Evolutionary conservation across 2,329 filamentous ascomycete species (phyloP).

Genomic region (Sordariomycetes sp.): DNA sequence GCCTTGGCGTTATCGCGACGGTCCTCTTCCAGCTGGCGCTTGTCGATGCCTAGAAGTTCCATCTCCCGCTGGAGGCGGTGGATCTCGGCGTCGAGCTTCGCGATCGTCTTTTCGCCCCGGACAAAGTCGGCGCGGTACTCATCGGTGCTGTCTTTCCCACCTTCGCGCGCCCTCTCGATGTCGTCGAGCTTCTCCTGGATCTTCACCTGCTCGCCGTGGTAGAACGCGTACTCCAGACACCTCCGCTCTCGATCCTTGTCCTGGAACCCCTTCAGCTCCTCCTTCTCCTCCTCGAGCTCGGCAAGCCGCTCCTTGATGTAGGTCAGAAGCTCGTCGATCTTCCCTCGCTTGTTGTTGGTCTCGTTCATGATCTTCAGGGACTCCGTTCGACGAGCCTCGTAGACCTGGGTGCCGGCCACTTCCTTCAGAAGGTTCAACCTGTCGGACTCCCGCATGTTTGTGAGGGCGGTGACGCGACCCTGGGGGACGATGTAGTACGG

Average conservation of each 20-base stretch:
- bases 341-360: constrained; percentile 84
- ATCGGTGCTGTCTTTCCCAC: constrained; percentile 74
- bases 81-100: constrained; percentile 65
- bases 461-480: constrained; percentile 86
- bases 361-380: constrained; percentile 95
- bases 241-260: constrained; percentile 87
- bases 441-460: constrained; percentile 97
- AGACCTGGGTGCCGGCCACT: constrained; percentile 95
- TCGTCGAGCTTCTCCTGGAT: constrained; percentile 66
- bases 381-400: constrained; percentile 82
- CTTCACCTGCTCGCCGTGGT: constrained; percentile 75
- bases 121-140: constrained; percentile 65
- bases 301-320: constrained; percentile 83
- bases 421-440: constrained; percentile 85
- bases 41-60: constrained; percentile 74
- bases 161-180: constrained; percentile 69
- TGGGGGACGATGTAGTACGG: constrained; percentile 99
- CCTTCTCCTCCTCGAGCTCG: constrained; percentile 93
- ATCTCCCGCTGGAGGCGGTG: constrained; percentile 69
- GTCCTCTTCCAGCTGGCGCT: constrained; percentile 79
- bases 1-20: constrained; percentile 67
- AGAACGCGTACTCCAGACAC: constrained; percentile 89
- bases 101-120: constrained; percentile 66
- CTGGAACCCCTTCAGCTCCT: constrained; percentile 86
- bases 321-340: constrained; percentile 84